These are phyloP conservation scores for Citrullus amarus DNA, from an alignment of 306 rosid genomes.

Conservation along the genomic window DNA sequence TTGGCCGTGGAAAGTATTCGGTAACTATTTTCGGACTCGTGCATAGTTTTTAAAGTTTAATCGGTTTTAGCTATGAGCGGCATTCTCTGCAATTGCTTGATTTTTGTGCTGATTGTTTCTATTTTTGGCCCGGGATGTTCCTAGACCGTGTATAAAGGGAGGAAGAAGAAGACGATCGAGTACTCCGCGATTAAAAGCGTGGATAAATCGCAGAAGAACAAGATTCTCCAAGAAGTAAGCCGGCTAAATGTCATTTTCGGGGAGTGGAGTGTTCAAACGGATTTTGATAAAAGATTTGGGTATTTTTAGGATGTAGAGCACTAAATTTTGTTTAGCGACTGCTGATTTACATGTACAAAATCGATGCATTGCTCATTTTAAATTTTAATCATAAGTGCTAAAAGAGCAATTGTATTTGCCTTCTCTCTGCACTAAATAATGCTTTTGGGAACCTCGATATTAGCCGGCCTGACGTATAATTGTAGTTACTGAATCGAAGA, in stretches of 20 bases:
- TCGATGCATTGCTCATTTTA: neutral
- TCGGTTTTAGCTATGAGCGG: neutral
- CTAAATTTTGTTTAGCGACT: neutral
- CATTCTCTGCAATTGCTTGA: neutral
- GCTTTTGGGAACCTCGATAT: neutral
- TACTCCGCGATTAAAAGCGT: conserved; percentile 89
- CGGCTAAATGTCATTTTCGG: neutral
- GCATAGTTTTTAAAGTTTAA: neutral
- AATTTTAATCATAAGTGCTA: neutral
- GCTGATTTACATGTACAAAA: neutral
- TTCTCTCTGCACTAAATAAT: neutral
- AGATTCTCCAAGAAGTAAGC: conserved; percentile 92
- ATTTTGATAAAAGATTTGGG: neutral
- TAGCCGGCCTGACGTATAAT: neutral
- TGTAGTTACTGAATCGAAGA: neutral
- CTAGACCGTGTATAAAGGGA: conserved; percentile 90
- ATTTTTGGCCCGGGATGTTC: neutral
- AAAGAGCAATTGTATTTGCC: neutral
- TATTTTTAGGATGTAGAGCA: neutral
- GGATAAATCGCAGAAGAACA: conserved; percentile 78
- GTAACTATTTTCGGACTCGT: conserved; percentile 22
- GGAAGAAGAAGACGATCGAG: conserved; percentile 97
- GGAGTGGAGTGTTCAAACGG: neutral
- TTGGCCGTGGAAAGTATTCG: conserved; percentile 92
- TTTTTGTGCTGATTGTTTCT: neutral